Base-by-base conservation (phyloP, 1,284 basidiomycete species). In the Peniophora sp. region DNA sequence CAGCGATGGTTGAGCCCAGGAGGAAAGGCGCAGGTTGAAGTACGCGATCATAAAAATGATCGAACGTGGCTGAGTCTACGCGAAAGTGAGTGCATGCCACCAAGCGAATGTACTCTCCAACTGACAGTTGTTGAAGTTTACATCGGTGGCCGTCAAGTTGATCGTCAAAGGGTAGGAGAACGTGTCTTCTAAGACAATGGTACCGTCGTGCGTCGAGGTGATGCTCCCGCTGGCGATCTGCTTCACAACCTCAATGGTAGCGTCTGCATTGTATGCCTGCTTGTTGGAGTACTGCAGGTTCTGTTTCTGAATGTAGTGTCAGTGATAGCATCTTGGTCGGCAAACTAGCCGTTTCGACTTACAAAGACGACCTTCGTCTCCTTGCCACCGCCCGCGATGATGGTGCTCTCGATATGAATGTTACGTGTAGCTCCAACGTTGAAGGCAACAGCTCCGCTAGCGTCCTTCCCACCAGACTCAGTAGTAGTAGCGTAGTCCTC, bases 111-210 rank as follows among this genome's bases (percentile, higher is more conserved):
- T 16, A 11, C 24, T 22, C 20, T 1, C 47, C 41, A 2, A 66
- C 78, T 55, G 63, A 85, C 85, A 81, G 49, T 67, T 71, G 17
- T 67, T 67, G 9, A 73, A 73, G 27, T 70, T 69, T 1, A 69
- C 59, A 8, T 70, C 68, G 25, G 79, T 56, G 39, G 69, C 61
- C 1, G 75, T 74, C 32, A 82, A 63, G 58, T 86, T 79, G 69
- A 87, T 77, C 56, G 71, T 72, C 24, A 89, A 59, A 0, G 86
- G 86, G 59, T 80, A 88, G 2, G 74, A 74, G 64, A 85, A 87
- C 1, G 65, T 58, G 59, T 89, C 87, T 5, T 66, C 57, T n/a
- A 87, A 64, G 0, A 68, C 64, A 3, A 71, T 56, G 2, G 74
- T 66, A 6, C 75, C 78, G 53, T 87, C 82, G 60, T 88, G 85